A percentile compares a stretch with the other conserved stretches of the same genome.
Evolutionary conservation across 106 monocot species (phyloP).

Genomic region (Vanilla planifolia): DNA sequence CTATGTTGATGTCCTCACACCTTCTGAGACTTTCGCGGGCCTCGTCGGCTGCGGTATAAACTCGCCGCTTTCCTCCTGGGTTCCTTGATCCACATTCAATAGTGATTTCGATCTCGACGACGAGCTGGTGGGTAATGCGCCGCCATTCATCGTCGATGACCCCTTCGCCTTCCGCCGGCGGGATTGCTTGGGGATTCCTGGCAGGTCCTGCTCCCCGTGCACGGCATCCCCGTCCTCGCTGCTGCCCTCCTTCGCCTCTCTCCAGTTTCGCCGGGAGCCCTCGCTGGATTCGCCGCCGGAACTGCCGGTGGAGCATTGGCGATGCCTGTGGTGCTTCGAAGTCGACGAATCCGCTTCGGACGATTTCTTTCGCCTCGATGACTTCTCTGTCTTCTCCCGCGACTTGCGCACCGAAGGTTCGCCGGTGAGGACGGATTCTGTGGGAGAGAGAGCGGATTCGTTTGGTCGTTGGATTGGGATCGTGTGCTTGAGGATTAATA

Average conservation of each 20-base stretch:
- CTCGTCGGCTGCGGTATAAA: not conserved
- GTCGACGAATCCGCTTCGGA: not conserved
- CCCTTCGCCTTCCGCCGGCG: not conserved
- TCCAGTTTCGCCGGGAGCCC: too few relatives aligned
- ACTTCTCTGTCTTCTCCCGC: not conserved
- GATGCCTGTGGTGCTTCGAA: not conserved
- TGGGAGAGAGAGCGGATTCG: too few relatives aligned
- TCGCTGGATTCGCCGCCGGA: not conserved
- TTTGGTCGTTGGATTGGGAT: too few relatives aligned
- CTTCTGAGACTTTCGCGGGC: not conserved
- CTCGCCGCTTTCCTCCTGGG: not conserved
- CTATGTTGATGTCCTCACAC: too few relatives aligned
- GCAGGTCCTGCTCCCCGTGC: not conserved
- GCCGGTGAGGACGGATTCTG: not conserved
- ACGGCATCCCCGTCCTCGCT: not conserved
- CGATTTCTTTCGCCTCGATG: conserved; percentile 1
- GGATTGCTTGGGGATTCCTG: conserved; percentile 7
- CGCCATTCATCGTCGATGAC: not conserved
- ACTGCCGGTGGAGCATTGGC: not conserved
- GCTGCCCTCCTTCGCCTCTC: not conserved
- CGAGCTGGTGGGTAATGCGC: not conserved
- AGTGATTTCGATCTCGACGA: not conserved
- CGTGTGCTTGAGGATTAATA: too few relatives aligned
- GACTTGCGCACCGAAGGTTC: not conserved
- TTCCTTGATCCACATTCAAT: not conserved